Percentiles rank a stretch among this genome's conserved stretches.
These are phyloP conservation scores for Calonectria fujianensis DNA, from an alignment of 2,329 filamentous ascomycete species.

Conservation along the genomic window DNA sequence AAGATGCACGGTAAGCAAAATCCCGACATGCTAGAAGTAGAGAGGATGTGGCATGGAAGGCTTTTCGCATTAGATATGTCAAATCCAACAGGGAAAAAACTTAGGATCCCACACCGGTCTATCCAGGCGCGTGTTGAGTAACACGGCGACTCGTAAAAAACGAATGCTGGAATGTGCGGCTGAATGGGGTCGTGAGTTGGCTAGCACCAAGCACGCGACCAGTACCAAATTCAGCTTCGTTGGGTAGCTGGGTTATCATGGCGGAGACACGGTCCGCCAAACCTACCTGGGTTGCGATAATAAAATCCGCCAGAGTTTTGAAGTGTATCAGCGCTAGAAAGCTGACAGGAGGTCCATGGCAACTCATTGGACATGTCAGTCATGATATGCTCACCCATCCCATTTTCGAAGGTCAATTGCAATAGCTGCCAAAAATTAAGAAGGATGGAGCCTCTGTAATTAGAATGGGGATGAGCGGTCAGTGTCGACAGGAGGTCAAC, in stretches of 20 bases:
- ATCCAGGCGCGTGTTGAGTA: constrained; percentile 14
- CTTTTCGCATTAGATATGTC: neutral
- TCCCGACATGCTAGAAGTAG: neutral
- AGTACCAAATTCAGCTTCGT: constrained; percentile 32
- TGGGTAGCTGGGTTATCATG: neutral
- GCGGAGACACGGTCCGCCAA: constrained; percentile 16
- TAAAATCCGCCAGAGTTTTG: neutral
- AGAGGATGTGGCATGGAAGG: neutral
- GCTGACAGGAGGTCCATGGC: neutral
- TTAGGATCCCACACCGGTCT: constrained; percentile 1
- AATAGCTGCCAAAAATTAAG: neutral
- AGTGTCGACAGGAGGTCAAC: constrained; percentile 31
- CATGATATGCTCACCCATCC: neutral
- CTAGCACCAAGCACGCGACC: constrained; percentile 18
- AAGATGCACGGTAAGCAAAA: neutral
- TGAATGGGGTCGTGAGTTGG: constrained; percentile 15
- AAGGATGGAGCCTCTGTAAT: constrained; percentile 15
- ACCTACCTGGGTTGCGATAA: neutral
- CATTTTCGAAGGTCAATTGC: neutral
- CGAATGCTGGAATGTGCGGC: constrained; percentile 24
- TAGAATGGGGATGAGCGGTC: constrained; percentile 28
- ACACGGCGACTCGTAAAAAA: constrained; percentile 15
- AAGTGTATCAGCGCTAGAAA: neutral
- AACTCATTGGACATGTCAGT: neutral
- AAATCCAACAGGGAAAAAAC: neutral